Conservation (phyloP, 345 rosid species). For the Firmiana major region DNA sequence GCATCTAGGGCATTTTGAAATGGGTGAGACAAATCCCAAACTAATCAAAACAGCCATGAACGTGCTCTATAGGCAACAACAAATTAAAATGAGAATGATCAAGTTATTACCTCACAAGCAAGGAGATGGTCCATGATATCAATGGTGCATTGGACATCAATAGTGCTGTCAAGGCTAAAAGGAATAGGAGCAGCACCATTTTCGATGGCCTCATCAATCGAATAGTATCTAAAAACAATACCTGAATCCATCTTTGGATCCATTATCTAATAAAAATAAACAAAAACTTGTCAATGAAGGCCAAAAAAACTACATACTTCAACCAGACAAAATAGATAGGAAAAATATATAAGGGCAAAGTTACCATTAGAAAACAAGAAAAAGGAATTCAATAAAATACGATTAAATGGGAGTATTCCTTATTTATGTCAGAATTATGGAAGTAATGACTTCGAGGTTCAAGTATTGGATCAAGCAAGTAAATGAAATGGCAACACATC, state of each 20-base stretch:
- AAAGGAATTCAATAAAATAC: background rate
- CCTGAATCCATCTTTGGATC: conserved; percentile 99
- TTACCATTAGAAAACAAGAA: background rate
- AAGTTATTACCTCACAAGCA: conserved; percentile 74
- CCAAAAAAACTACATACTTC: background rate
- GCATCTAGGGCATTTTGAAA: conserved; percentile 1
- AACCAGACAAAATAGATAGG: background rate
- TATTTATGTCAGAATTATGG: background rate
- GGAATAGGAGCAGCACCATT: conserved; percentile 86
- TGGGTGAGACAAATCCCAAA: background rate
- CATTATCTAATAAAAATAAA: conserved; percentile 64
- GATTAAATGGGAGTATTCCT: background rate
- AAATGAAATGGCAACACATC: background rate
- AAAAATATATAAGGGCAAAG: background rate
- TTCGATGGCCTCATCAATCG: conserved; percentile 93
- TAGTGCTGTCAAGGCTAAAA: conserved; percentile 55
- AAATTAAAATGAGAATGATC: background rate
- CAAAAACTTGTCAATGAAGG: background rate
- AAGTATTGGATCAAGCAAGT: background rate
- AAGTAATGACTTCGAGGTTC: background rate
- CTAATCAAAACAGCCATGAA: background rate
- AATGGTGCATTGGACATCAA: conserved; percentile 65
- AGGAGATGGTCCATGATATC: conserved; percentile 96
- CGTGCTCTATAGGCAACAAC: background rate
- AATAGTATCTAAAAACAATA: conserved; percentile 66